phyloP scores from a whole-genome alignment of 345 rosid species.

The Sonneratia alba region DNA sequence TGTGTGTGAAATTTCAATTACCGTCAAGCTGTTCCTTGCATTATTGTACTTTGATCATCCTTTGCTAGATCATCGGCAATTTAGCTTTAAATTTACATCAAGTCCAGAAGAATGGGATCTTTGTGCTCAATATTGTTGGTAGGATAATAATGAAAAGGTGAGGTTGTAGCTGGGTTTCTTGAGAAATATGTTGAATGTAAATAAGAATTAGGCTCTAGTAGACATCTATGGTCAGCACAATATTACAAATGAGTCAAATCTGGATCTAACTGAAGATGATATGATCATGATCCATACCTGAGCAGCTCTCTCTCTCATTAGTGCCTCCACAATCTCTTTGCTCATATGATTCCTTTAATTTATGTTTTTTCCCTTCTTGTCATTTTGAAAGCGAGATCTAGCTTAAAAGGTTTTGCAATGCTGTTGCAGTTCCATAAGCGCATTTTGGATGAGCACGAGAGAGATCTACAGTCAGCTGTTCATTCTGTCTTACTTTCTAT shows the following conservation, averaged over 20 bases:
- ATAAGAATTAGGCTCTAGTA: background rate
- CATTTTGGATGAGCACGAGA: slow-evolving; percentile 46
- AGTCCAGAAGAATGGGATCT: background rate
- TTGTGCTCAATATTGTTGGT: background rate
- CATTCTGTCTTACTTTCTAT: slow-evolving; percentile 51
- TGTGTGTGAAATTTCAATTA: too few relatives aligned
- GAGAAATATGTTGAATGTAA: background rate
- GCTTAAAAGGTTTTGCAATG: background rate
- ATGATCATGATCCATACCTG: too few relatives aligned
- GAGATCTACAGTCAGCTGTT: slow-evolving; percentile 49
- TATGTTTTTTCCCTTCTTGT: too few relatives aligned
- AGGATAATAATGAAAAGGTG: background rate
- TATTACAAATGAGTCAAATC: background rate
- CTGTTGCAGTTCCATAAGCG: slow-evolving; percentile 44
- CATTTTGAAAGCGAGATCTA: background rate
- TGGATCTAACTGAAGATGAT: background rate
- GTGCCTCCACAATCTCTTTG: background rate
- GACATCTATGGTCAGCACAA: background rate
- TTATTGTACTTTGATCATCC: background rate
- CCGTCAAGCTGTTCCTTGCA: too few relatives aligned
- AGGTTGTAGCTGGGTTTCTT: background rate
- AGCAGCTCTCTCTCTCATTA: background rate
- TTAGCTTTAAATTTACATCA: background rate
- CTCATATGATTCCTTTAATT: too few relatives aligned
- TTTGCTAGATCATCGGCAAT: background rate